Conservation (phyloP, 352 stramenopile genomes). For the Phytophthora uliginosa region DNA sequence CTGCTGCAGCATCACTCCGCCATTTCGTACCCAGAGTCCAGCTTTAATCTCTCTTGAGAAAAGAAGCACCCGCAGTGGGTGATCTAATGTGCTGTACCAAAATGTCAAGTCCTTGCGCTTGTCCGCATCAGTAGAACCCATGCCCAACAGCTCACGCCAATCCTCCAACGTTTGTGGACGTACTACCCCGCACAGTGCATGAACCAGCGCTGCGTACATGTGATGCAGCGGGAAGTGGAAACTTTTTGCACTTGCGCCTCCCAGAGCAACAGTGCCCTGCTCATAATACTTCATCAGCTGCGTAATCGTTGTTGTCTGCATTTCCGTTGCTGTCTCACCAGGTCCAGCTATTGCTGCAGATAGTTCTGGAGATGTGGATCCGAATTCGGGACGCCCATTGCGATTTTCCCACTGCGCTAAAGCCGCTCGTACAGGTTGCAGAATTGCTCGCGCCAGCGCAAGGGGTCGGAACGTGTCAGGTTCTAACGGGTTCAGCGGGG, state of each 20-base stretch:
- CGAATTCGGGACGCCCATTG: slow-evolving; percentile 51
- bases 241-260: slow-evolving; percentile 60
- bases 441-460: slow-evolving; percentile 52
- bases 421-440: slow-evolving; percentile 48
- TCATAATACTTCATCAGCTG: slow-evolving; percentile 55
- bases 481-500: slow-evolving; percentile 43
- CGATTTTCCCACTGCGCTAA: slow-evolving; percentile 45
- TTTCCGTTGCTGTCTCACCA: slow-evolving; percentile 27
- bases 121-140: slow-evolving; percentile 22
- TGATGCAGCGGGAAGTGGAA: slow-evolving; percentile 85
- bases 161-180: slow-evolving; percentile 46
- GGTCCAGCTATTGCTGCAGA: slow-evolving; percentile 9
- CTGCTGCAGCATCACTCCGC: slow-evolving; percentile 85
- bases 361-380: slow-evolving; percentile 12
- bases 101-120: slow-evolving; percentile 51
- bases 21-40: slow-evolving; percentile 84
- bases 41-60: slow-evolving; percentile 81
- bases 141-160: slow-evolving; percentile 60
- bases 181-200: slow-evolving; percentile 58
- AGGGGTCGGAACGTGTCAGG: slow-evolving; percentile 38
- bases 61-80: slow-evolving; percentile 67
- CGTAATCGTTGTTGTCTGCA: slow-evolving; percentile 4
- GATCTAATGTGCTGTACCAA: slow-evolving; percentile 53
- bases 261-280: slow-evolving; percentile 26
- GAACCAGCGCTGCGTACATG: slow-evolving; percentile 72